Evolutionary conservation across 257 asterid species (phyloP), one percentile per base, ranked within the genome.

Genomic region (Lithospermum erythrorhizon): DNA sequence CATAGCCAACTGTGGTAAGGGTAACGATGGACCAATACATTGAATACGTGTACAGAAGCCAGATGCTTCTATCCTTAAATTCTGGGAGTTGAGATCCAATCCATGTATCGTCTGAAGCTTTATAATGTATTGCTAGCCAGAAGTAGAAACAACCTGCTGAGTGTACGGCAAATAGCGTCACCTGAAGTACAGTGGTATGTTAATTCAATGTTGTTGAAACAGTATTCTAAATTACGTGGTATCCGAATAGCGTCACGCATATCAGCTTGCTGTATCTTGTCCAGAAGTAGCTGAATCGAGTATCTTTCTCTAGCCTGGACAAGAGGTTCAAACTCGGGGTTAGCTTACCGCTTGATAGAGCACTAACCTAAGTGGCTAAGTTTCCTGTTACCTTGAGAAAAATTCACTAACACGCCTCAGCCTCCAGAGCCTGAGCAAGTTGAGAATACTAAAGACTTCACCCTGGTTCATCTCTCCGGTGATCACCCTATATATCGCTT

Each of bases 11-110:
- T 2, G 98, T 86, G 19, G 97, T 63, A 70, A 93, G 90, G 53
- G 98, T 93, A 55, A 83, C 95, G 60, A 93, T 75, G 22, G 97
- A 81, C 97, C 98, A 91, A 41, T 91, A 91, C 82, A 85, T 81
- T 62, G 95, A 74, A 59, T 85, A 83, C 0, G 94, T 85, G 63
- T 90, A 90, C 32, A 90, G 94, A 65, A 83, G 52, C 95, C 89
- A 83, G 10, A 80, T 75, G 55, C 91, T 82, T 54, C 80, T 78
- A 0, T 73, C 68, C 79, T 85, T 63, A 61, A 87, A 90, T 66
- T 82, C 14, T 22, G 86, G 82, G 67, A 87, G 70, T 62, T 72
- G 68, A 51, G 77, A 32, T 56, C 97, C 97, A 27, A 90, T 85
- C 97, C 96, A 90, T 9, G 96, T 87, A 41, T 83, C 45, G 15